Evolutionary conservation across 2,329 filamentous ascomycete species (phyloP).

Genomic region (Cercospora sp.): DNA sequence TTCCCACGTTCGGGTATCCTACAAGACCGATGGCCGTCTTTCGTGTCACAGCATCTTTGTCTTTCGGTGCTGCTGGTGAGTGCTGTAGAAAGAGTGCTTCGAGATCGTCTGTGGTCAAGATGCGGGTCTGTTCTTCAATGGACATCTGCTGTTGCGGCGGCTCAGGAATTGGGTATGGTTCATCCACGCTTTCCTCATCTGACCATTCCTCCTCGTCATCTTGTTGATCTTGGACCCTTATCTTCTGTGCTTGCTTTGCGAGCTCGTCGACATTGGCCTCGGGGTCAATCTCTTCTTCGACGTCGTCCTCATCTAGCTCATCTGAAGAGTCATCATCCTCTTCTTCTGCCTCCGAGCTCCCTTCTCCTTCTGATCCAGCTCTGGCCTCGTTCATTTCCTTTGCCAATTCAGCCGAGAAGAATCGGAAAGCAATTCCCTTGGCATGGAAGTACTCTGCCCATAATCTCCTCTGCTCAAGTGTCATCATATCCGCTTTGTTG

Average conservation of each 20-base stretch:
- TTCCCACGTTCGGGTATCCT: slow-evolving; percentile 97
- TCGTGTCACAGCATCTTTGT: slow-evolving; percentile 50
- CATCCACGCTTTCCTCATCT: slow-evolving; percentile 42
- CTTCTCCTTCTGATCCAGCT: slow-evolving; percentile 65
- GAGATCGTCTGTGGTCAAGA: slow-evolving; percentile 88
- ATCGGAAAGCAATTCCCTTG: slow-evolving; percentile 83
- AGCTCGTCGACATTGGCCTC: slow-evolving; percentile 45
- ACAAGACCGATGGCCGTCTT: slow-evolving; percentile 92
- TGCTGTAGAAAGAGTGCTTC: slow-evolving; percentile 84
- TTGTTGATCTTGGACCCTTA: slow-evolving; percentile 44
- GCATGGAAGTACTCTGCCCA: slow-evolving; percentile 88
- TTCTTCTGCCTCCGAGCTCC: slow-evolving; percentile 46
- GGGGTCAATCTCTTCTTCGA: slow-evolving; percentile 47
- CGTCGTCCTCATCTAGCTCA: slow-evolving; percentile 32
- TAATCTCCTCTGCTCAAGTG: slow-evolving; percentile 70
- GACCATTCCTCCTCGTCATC: slow-evolving; percentile 42
- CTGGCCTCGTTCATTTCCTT: slow-evolving; percentile 82
- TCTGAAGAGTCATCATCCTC: slow-evolving; percentile 38
- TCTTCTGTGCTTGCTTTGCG: slow-evolving; percentile 41
- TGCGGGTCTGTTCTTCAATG: slow-evolving; percentile 59
- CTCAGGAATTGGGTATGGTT: slow-evolving; percentile 38
- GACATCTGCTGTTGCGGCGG: slow-evolving; percentile 37
- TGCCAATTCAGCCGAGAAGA: slow-evolving; percentile 91
- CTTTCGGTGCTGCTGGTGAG: slow-evolving; percentile 55
- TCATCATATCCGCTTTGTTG: slow-evolving; percentile 99